Base-by-base conservation (phyloP, 257 asterid genomes). In the Nemophila menziesii region DNA sequence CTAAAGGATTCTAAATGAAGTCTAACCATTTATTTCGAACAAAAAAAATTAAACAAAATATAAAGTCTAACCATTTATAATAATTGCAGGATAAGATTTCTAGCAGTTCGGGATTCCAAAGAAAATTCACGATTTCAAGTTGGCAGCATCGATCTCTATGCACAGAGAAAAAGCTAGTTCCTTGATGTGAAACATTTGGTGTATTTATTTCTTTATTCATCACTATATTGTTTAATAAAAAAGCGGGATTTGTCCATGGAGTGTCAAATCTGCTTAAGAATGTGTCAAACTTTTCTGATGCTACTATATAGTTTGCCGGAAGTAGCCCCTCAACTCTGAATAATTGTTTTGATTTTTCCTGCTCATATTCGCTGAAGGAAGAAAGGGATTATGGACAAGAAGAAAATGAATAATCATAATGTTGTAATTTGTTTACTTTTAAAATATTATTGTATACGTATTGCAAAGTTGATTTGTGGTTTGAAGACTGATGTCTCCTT, bases 81-180 rank as follows among this genome's bases (percentile, higher is more conserved):
- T 6, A 48, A 47, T 37, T 62, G 61, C 86, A 87, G 97, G 78
- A 57, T 87, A 37, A 68, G 86, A 64, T 74, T 87, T 64, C 56
- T 56, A 9, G 72, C 72, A 8, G 93, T 82, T 47, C 70, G 83
- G 53, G 93, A 75, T 68, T 67, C 26, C 20, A 73, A 71, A 52
- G 71, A 82, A 57, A 82, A 56, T 44, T 66, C 94, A 13, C 73
- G 87, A 63, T 78, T 87, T 66, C 97, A 87, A 69, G 59, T 87
- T 20, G 97, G 97, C 42, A 87, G 92, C 71, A 82, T 87, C 47
- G 97, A 82, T 54, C 73, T 86, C 50, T 86, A 72, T 43, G 62
- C 78, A 21, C 59, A 43, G 39, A 51, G 43, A 36, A 51, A 44
- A 52, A 54, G 37, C 22, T 29, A 52, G 38, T 54, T 26, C 26